A percentile compares a stretch with the other conserved stretches of the same genome.
These are phyloP conservation scores for Agaricus subrufescens DNA, from an alignment of 768 basidiomycete species.

Conservation along the genomic window DNA sequence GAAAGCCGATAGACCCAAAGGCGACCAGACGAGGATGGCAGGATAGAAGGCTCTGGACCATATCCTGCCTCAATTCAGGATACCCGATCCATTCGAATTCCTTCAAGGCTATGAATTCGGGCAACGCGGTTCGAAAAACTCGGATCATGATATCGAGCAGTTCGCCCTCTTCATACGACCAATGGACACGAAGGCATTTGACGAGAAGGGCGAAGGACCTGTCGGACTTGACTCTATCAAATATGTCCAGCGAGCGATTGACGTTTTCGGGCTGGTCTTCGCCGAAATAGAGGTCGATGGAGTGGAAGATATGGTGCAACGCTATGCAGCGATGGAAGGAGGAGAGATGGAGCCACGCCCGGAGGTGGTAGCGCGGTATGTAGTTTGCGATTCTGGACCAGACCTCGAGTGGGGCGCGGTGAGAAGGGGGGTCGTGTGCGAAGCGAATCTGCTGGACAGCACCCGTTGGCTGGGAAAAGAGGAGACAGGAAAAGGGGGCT, in stretches of 20 bases:
- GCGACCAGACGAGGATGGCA: conserved; percentile 50
- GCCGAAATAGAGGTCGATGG: conserved; percentile 63
- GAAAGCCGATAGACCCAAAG: conserved; percentile 69
- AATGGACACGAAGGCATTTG: conserved; percentile 57
- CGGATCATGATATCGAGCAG: conserved; percentile 59
- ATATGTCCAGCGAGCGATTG: conserved; percentile 60
- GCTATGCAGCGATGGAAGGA: conserved; percentile 63
- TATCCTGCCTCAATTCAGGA: conserved; percentile 63
- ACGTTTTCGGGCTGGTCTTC: conserved; percentile 53
- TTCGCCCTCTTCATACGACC: conserved; percentile 67
- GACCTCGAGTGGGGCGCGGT: conserved; percentile 58
- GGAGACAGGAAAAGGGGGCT: conserved; percentile 13
- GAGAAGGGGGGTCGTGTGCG: conserved; percentile 50
- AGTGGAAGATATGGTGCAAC: conserved; percentile 59
- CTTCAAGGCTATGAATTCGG: conserved; percentile 53
- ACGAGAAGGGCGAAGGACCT: conserved; percentile 55
- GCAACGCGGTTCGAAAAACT: conserved; percentile 60
- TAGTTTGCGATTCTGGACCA: conserved; percentile 63
- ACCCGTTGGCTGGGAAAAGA: neutral
- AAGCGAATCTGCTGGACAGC: conserved; percentile 42
- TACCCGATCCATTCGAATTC: conserved; percentile 80
- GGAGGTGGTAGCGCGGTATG: conserved; percentile 61
- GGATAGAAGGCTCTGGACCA: conserved; percentile 52
- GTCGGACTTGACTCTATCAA: conserved; percentile 62
- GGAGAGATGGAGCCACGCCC: conserved; percentile 66